A percentile compares a stretch with the other conserved stretches of the same genome.
phyloP scores from a whole-genome alignment of 495 filamentous ascomycete species.

The Pyrenula aspistea region DNA sequence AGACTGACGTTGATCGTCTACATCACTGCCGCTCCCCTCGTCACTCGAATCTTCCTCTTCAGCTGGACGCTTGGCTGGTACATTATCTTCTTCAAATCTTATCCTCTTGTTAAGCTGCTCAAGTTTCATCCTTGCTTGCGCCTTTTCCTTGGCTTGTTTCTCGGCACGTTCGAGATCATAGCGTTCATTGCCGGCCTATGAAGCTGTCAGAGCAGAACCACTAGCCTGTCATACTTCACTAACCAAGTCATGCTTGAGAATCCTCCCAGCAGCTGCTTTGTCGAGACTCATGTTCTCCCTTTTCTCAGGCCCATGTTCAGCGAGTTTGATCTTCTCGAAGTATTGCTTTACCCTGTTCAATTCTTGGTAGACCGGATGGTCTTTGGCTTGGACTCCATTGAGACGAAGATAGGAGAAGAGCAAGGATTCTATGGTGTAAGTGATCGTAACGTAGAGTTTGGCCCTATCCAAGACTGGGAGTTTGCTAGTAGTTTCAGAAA shows the following conservation, averaged over 20 bases:
- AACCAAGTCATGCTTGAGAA: constrained; percentile 71
- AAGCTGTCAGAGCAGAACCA: constrained; percentile 5
- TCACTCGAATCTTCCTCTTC: constrained; percentile 18
- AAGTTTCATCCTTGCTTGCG: constrained; percentile 37
- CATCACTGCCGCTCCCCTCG: constrained; percentile 12
- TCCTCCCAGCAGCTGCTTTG: constrained; percentile 65
- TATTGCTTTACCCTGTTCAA: constrained; percentile 78
- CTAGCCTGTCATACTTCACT: constrained; percentile 7
- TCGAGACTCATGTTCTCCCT: constrained; percentile 54
- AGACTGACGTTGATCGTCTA: not conserved
- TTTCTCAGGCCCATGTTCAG: constrained; percentile 39
- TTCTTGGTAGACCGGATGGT: constrained; percentile 77
- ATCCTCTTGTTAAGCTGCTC: constrained; percentile 8
- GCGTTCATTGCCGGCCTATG: constrained; percentile 52
- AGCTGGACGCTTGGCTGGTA: not conserved
- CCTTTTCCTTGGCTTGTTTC: constrained; percentile 37
- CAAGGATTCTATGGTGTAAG: constrained; percentile 85
- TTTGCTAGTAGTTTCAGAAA: constrained; percentile 59
- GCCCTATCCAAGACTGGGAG: constrained; percentile 87
- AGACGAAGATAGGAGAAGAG: constrained; percentile 78
- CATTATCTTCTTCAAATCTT: not conserved
- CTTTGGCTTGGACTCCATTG: constrained; percentile 64
- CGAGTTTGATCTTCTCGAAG: constrained; percentile 77
- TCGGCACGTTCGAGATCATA: constrained; percentile 42
- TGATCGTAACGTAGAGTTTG: constrained; percentile 71